Percentiles rank a stretch among this genome's conserved stretches.
Evolutionary conservation across 371 early-diverging fungal species (phyloP).

Genomic region (Rhizopus sp.): DNA sequence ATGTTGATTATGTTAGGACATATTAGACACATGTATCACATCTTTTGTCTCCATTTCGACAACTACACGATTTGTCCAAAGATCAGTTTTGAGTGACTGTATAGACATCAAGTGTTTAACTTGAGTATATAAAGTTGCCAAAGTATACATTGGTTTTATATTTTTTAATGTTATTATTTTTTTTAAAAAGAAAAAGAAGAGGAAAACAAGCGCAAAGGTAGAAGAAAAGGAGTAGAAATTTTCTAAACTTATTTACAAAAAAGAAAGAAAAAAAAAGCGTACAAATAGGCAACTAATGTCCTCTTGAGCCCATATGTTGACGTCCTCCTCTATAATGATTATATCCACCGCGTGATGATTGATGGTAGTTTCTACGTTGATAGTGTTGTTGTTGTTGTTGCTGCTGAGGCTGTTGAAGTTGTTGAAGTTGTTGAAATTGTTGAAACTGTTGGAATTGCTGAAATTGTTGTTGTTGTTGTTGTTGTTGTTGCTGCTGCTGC

Average conservation of each 20-base stretch:
- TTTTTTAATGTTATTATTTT: constrained; percentile 39
- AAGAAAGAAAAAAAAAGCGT: neutral
- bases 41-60: no score
- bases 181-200: constrained; percentile 11
- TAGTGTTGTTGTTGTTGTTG: constrained; percentile 29
- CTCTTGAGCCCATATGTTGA: neutral
- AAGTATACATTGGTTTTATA: constrained; percentile 23
- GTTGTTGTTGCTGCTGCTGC: constrained; percentile 29
- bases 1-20: no score
- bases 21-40: no score
- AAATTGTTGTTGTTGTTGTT: constrained; percentile 43
- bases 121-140: constrained; percentile 1
- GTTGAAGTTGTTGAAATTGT: constrained; percentile 30
- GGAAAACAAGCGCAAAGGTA: constrained; percentile 10
- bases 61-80: no score
- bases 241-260: constrained; percentile 3
- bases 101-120: no score
- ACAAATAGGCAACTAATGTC: neutral
- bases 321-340: neutral
- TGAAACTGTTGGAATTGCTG: constrained; percentile 39
- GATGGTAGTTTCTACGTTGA: constrained; percentile 1
- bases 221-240: neutral
- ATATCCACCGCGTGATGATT: neutral
- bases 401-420: constrained; percentile 14
- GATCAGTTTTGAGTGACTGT: no score